Percentiles rank a stretch among this genome's conserved stretches.
phyloP scores from a whole-genome alignment of 192 early-diverging fungal species.

The Backusella morwellensis region DNA sequence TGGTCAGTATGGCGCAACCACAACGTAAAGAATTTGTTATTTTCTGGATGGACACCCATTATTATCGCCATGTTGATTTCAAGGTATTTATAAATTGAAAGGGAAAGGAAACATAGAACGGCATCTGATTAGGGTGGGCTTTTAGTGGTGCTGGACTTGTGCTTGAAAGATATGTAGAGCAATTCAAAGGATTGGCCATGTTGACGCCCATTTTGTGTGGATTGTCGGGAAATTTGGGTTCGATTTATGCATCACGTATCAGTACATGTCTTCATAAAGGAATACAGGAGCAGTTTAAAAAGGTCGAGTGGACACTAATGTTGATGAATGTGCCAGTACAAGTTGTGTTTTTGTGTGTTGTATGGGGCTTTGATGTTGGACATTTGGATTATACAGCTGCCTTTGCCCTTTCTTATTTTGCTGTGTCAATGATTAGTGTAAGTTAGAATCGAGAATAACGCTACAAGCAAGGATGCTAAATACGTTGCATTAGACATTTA shows the following conservation, averaged over 20 bases:
- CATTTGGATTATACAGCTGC: constrained; percentile 37
- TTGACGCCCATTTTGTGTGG: constrained; percentile 67
- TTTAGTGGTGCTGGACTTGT: constrained; percentile 62
- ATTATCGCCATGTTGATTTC: constrained; percentile 74
- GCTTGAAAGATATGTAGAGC: constrained; percentile 64
- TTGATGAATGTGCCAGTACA: constrained; percentile 72
- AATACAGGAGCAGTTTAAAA: constrained; percentile 40
- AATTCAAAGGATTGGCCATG: constrained; percentile 62
- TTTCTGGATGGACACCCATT: constrained; percentile 74
- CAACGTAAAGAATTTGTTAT: constrained; percentile 60
- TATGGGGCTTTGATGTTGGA: constrained; percentile 46
- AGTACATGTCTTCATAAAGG: constrained; percentile 68
- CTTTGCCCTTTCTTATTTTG: constrained; percentile 52
- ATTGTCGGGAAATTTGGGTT: constrained; percentile 74
- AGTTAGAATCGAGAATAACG: constrained; percentile 10
- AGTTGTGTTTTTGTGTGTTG: constrained; percentile 53
- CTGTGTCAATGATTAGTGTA: constrained; percentile 58
- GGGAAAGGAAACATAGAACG: neutral
- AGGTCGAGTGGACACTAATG: constrained; percentile 58
- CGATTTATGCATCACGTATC: constrained; percentile 74
- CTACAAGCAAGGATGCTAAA: constrained; percentile 15
- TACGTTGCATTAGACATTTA: constrained; percentile 44
- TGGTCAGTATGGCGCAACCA: constrained; percentile 56
- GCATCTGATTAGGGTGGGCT: neutral
- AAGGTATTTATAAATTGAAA: constrained; percentile 44